phyloP scores from a whole-genome alignment of 805 yeast genomes.

The Ogataea pini region DNA sequence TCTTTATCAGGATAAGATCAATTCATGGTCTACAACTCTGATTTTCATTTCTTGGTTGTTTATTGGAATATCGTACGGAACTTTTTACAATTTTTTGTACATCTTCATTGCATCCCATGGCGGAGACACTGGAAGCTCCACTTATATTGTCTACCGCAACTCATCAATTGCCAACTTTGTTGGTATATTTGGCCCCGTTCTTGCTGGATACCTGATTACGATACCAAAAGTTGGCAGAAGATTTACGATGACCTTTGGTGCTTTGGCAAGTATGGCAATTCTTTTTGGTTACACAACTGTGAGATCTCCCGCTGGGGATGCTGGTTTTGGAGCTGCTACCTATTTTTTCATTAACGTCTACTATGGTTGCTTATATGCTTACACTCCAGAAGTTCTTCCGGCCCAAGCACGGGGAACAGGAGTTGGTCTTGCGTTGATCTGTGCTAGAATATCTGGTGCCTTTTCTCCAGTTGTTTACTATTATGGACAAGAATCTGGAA shows the following conservation, averaged over 20 bases:
- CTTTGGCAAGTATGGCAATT: conserved; percentile 51
- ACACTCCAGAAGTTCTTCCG: conserved; percentile 60
- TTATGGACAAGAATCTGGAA: conserved; percentile 41
- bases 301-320: conserved; percentile 49
- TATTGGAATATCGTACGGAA: conserved; percentile 52
- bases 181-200: conserved; percentile 47
- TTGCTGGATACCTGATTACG: conserved; percentile 40
- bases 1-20: conserved; percentile 44
- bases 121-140: conserved; percentile 40
- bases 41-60: conserved; percentile 50
- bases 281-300: conserved; percentile 60
- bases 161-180: conserved; percentile 42
- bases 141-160: conserved; percentile 42
- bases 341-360: conserved; percentile 44
- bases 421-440: conserved; percentile 52
- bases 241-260: conserved; percentile 50
- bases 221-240: conserved; percentile 46
- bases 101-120: conserved; percentile 48
- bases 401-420: conserved; percentile 52
- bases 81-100: conserved; percentile 51
- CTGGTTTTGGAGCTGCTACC: conserved; percentile 45
- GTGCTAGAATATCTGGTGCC: conserved; percentile 48
- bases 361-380: conserved; percentile 58
- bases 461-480: conserved; percentile 55
- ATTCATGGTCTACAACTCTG: conserved; percentile 41